Base-by-base conservation (phyloP, 345 rosid species). In the Trapa incisa region DNA sequence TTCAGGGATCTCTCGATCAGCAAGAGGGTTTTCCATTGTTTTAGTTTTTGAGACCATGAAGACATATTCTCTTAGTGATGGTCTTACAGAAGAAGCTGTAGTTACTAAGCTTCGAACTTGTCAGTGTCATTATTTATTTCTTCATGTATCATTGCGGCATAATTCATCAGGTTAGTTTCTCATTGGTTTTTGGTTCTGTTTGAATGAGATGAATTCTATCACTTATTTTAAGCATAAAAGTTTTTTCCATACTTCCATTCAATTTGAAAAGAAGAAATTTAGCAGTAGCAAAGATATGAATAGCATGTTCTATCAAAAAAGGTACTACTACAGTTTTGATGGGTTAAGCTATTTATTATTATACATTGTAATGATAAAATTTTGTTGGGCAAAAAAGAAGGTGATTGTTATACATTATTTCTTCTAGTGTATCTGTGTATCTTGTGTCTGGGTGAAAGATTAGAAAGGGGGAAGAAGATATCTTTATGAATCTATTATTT, bases 1-100 rank as follows among this genome's bases (percentile, higher is more conserved):
- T 74, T 52, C 71, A 90, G 97, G 96, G 68, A 81, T 93, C 74
- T 90, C 97, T 68, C 92, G 84, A 68, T 88, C 99, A 67, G 96
- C 97, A 65, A 86, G 85, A 77, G 99, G 97, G 33, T 94, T 91
- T 77, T 85, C 88, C 81, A 78, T 94, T 75, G 73, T 80, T 71
- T 81, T 85, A 61, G 80, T 86, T 65, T 77, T 90, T 15, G 99
- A 94, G 81, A 91, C 97, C 66, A 88, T 91, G 99, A 91, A 91
- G 85, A 85, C 96, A 65, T 93, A 88, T 80, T 83, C 88, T 32
- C 78, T 73, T 69, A 97, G 91, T 80, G 97, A 93, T 76, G 83
- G 97, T 72, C 82, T 93, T 68, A 88, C 97, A 36, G 99, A 93
- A 82, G 99, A 91, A 78, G 96, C 99, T 37, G 71, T 93, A 71